Evolutionary conservation across 768 basidiomycete species (phyloP), one percentile per base, ranked within the genome.

Genomic region (Lactarius pseudohatsudake): DNA sequence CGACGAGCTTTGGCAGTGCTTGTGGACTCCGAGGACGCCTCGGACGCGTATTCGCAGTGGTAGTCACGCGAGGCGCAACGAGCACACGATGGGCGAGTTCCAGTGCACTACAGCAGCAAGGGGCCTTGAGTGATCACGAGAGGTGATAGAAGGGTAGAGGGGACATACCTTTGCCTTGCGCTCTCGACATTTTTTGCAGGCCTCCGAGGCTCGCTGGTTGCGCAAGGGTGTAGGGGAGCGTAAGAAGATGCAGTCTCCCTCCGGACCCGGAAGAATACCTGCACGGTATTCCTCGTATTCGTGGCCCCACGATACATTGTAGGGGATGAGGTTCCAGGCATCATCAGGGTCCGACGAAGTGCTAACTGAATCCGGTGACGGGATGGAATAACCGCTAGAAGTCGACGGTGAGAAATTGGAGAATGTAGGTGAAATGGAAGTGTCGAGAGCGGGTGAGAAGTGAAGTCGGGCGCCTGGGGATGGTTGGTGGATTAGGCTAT

Each of bases 171-270:
- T 79, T 10, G 78, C 78, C 61, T 79, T 79, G 38, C 78, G 74
- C 65, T 78, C 76, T 32, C 79, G 76, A 66, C 79, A 79, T 43
- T 74, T 76, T 57, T 75, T 73, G 70, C 79, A 79, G 4, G 79
- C 79, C 64, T 76, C 75, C 26, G 73, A 71, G 13, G 78, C 77
- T 32, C 79, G 75, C 54, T 75, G 72, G 65, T 77, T 75, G 64
- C 76, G 77, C 65, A 77, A 64, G 7, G 78, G 78, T 18, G 78
- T 79, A 20, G 78, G 78, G 13, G 77, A 78, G 57, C 78, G 76
- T 40, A 79, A 70, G 72, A 79, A 77, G 40, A 79, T 71, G 70
- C 78, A 79, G 15, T 70, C 71, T 28, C 78, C 78, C 34, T 79
- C 75, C 20, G 78, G 78, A 2, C 78, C 78, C 0, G 78, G 78